Base-by-base conservation (phyloP, 2,329 filamentous ascomycete genomes). In the Ambrosiella xylebori region DNA sequence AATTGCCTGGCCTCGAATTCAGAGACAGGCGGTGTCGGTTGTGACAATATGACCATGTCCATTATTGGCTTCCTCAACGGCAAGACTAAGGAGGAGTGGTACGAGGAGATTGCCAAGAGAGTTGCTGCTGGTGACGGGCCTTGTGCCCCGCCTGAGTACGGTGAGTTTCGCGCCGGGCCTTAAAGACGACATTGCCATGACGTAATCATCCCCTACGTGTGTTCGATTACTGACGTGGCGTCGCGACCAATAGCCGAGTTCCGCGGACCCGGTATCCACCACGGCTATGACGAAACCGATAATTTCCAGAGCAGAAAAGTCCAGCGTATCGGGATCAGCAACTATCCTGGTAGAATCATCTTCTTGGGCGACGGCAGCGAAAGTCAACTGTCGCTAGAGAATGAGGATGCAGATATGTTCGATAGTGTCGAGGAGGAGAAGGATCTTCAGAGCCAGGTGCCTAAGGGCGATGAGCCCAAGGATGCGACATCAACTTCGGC, bases 11-110 rank as follows among this genome's bases (percentile, higher is more conserved):
- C 93, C 45, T 95, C 90, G 61, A 97, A 95, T 79, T 95, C 90
- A 64, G 93, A 98, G 73, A 96, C 91, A 38, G 93, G 93, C 58
- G 93, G 93, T 63, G 91, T 98, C 62, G 93, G 93, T 62, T 98
- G 93, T 71, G 93, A 98, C 76, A 98, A 98, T 77, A 98, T 98
- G 93, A 98, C 93, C 64, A 97, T 98, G 86, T 76, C 85, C 65
- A 79, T 98, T 64, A 75, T 98, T 67, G 93, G 85, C 64, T 82
- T 98, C 68, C 79, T 98, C 64, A 82, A 87, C 67, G 93, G 91
- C 70, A 89, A 87, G 77, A 86, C 83, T 65, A 94, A 95, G 79
- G 90, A 96, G 68, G 86, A 96, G 74, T 98, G 93, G 93, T 98
- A 98, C 71, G 88, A 96, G 67, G 85, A 90, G 75, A 86, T 98